phyloP scores from a whole-genome alignment of 306 rosid genomes.

The Psophocarpus tetragonolobus region DNA sequence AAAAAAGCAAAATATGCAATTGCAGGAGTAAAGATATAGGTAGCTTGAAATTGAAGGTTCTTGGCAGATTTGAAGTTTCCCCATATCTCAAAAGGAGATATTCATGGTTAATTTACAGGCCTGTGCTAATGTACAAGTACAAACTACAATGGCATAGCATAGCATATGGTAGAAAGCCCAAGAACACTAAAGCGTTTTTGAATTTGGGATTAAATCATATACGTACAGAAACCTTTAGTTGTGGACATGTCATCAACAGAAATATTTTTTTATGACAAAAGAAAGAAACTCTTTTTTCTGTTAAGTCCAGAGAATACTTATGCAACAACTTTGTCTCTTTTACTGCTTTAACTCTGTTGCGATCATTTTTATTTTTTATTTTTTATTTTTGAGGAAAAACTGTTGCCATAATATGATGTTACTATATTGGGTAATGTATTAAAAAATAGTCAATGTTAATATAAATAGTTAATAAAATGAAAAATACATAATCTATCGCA shows the following conservation, averaged over 20 bases:
- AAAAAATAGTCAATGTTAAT: too few species aligned
- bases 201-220: not conserved
- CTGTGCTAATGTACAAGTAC: slow-evolving; percentile 1
- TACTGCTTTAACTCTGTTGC: too few species aligned
- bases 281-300: not conserved
- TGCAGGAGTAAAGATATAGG: slow-evolving; percentile 36
- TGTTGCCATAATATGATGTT: slow-evolving; percentile 1
- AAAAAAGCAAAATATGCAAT: slow-evolving; percentile 36
- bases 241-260: slow-evolving; percentile 18
- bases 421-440: not conserved
- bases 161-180: not conserved
- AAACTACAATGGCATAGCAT: not conserved
- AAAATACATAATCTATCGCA: not conserved
- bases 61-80: slow-evolving; percentile 13
- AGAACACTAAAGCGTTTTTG: not conserved
- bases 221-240: not conserved
- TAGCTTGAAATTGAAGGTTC: slow-evolving; percentile 65
- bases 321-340: slow-evolving; percentile 25
- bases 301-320: slow-evolving; percentile 18
- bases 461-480: too few species aligned
- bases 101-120: slow-evolving; percentile 28
- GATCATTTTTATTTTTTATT: too few species aligned
- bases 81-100: slow-evolving; percentile 26
- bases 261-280: not conserved
- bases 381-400: too few species aligned